Evolutionary conservation across 805 yeast genomes (phyloP).

Genomic region (Saturnispora sanitii): DNA sequence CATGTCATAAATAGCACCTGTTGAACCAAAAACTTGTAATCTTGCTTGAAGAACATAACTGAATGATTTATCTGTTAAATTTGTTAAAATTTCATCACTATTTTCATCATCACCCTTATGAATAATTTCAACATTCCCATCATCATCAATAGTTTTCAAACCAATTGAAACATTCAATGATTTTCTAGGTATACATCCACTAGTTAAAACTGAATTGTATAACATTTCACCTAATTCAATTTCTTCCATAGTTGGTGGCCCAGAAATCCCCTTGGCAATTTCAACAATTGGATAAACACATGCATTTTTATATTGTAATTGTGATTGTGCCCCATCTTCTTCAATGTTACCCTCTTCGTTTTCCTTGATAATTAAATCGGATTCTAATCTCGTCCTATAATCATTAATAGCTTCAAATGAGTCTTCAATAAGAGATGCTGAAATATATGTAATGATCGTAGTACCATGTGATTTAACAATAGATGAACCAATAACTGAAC

Average conservation of each 20-base stretch:
- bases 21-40: constrained; percentile 65
- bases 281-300: constrained; percentile 67
- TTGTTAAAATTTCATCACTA: constrained; percentile 14
- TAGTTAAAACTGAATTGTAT: constrained; percentile 49
- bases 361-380: constrained; percentile 24
- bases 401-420: constrained; percentile 35
- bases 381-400: constrained; percentile 30
- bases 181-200: constrained; percentile 40
- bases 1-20: constrained; percentile 74
- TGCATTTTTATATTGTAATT: constrained; percentile 21
- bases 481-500: constrained; percentile 51
- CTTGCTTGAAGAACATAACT: constrained; percentile 59
- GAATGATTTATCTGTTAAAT: constrained; percentile 37
- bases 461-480: constrained; percentile 65
- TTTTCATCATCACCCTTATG: constrained; percentile 34
- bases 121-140: constrained; percentile 38
- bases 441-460: constrained; percentile 59
- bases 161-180: constrained; percentile 48
- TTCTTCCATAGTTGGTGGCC: constrained; percentile 83
- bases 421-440: constrained; percentile 57
- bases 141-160: constrained; percentile 39
- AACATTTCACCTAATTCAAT: constrained; percentile 60
- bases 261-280: constrained; percentile 61
- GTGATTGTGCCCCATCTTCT: too few species aligned
- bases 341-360: constrained; percentile 8